A percentile compares a stretch with the other conserved stretches of the same genome.
These are phyloP conservation scores for Salvia splendens DNA, from an alignment of 257 asterid species.

Conservation along the genomic window DNA sequence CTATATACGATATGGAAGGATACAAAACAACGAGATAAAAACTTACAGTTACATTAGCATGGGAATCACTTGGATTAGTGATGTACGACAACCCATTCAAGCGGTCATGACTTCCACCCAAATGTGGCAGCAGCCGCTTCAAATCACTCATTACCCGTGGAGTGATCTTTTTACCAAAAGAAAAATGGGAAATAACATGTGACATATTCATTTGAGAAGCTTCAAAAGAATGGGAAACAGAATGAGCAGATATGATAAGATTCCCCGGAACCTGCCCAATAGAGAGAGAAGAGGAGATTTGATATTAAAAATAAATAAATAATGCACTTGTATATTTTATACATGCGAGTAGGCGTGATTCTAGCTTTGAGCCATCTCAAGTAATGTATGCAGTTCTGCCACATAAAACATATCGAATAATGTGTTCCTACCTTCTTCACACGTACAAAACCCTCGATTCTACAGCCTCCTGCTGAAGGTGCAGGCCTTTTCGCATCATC, in stretches of 20 bases:
- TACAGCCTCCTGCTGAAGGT: constrained; percentile 90
- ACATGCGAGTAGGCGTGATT: background rate
- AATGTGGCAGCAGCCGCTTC: constrained; percentile 70
- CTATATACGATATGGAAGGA: background rate
- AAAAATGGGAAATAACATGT: constrained; percentile 71
- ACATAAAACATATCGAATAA: background rate
- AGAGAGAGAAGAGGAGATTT: constrained; percentile 31
- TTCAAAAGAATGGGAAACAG: constrained; percentile 91
- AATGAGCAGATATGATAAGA: constrained; percentile 87
- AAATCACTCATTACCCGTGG: constrained; percentile 69
- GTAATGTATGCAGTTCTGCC: background rate
- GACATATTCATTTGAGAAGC: constrained; percentile 98
- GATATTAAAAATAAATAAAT: background rate
- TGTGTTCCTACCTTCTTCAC: constrained; percentile 77
- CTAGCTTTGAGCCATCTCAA: constrained; percentile 16
- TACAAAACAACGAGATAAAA: constrained; percentile 14
- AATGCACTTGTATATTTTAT: background rate
- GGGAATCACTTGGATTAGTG: constrained; percentile 80
- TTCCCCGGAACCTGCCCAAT: constrained; percentile 87
- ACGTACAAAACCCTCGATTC: constrained; percentile 95
- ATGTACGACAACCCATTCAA: constrained; percentile 70
- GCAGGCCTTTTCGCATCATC: constrained; percentile 75
- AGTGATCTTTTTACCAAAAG: constrained; percentile 79
- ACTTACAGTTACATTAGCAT: constrained; percentile 92
- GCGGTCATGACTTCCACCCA: constrained; percentile 79